Conservation (phyloP, 2,329 filamentous ascomycete genomes). For the Colletotrichum sp. region DNA sequence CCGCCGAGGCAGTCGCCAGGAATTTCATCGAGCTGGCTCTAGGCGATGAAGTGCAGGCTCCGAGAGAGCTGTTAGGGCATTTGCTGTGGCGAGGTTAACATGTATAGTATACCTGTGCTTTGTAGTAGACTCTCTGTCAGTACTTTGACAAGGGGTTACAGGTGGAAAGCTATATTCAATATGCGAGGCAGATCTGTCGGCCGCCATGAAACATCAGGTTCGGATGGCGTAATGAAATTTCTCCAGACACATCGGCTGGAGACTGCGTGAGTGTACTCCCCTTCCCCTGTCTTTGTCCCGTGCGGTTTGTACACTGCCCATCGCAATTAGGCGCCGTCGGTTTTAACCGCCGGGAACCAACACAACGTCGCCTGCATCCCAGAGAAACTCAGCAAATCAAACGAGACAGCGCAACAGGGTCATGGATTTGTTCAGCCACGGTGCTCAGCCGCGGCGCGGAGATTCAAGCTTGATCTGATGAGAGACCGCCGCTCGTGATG, state of each 20-base stretch:
- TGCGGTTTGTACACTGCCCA: not conserved
- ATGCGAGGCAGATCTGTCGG: not conserved
- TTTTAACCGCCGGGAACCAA: not conserved
- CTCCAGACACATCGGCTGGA: not conserved
- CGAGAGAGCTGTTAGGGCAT: not conserved
- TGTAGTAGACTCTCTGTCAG: not conserved
- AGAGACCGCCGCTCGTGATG: not conserved
- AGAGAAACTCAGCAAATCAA: not conserved
- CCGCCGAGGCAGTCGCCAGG: constrained; percentile 67
- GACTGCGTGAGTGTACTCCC: not conserved
- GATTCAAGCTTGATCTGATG: not conserved
- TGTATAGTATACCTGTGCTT: not conserved
- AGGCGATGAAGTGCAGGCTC: not conserved
- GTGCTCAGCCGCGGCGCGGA: not conserved
- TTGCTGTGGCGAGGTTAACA: not conserved
- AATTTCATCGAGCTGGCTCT: constrained; percentile 48
- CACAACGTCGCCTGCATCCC: not conserved
- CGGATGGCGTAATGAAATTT: not conserved
- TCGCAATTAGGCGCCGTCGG: not conserved
- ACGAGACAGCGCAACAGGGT: not conserved
- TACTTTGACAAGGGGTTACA: not conserved
- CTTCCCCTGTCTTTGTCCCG: not conserved
- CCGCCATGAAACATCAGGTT: not conserved
- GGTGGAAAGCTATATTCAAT: not conserved
- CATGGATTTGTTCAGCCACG: not conserved